phyloP scores from a whole-genome alignment of 2,329 filamentous ascomycete species.

The Ambrosiella xylebori region DNA sequence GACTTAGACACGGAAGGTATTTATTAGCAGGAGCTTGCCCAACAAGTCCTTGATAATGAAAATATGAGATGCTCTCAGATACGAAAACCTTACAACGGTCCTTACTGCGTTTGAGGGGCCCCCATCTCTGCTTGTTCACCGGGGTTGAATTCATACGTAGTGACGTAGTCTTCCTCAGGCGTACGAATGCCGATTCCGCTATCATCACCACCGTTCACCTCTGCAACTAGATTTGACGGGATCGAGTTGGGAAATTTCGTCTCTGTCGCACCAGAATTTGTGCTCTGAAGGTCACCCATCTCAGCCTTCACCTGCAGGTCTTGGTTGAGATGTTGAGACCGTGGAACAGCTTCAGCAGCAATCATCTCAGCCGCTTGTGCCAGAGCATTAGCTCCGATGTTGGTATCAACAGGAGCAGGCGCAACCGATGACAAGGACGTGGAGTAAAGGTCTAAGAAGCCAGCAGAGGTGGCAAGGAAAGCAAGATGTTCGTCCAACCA shows the following conservation, averaged over 20 bases:
- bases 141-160: conserved; percentile 14
- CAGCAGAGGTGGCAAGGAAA: conserved; percentile 78
- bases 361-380: background rate
- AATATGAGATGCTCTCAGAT: background rate
- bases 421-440: conserved; percentile 14
- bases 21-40: background rate
- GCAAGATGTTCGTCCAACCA: conserved; percentile 90
- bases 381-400: background rate
- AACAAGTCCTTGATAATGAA: too few species aligned
- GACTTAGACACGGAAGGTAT: background rate
- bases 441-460: conserved; percentile 52
- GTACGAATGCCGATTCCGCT: conserved; percentile 58
- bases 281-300: too few species aligned
- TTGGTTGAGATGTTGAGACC: too few species aligned
- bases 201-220: conserved; percentile 38
- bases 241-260: conserved; percentile 27
- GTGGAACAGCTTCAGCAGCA: background rate
- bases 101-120: conserved; percentile 9
- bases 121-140: conserved; percentile 12
- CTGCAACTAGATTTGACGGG: conserved; percentile 1
- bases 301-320: too few species aligned
- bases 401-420: background rate
- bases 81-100: background rate
- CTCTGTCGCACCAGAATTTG: too few species aligned
- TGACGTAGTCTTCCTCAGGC: conserved; percentile 42